These are phyloP conservation scores for Yamadazyma tumulicola DNA, from an alignment of 805 yeast species.

Conservation along the genomic window DNA sequence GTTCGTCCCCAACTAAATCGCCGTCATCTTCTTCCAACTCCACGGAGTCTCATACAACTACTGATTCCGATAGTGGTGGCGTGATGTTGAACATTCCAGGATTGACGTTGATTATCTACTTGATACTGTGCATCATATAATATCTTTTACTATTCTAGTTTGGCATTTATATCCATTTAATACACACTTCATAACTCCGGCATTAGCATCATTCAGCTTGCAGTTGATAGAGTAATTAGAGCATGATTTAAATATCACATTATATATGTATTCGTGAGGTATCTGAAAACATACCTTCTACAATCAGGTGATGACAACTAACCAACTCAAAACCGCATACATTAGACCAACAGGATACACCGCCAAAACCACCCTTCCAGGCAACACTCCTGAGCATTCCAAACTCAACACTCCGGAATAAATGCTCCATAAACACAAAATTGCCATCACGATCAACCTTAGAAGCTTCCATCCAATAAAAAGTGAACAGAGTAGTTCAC, in stretches of 20 bases:
- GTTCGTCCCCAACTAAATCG: background rate
- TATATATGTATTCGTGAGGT: background rate
- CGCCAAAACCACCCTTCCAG: slow-evolving; percentile 59
- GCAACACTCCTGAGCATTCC: slow-evolving; percentile 62
- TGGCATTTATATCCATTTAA: too few relatives aligned
- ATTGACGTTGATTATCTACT: slow-evolving; percentile 6
- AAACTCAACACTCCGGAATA: slow-evolving; percentile 61
- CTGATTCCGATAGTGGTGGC: background rate
- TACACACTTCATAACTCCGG: too few relatives aligned
- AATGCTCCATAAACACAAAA: slow-evolving; percentile 58
- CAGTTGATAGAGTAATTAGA: slow-evolving; percentile 1
- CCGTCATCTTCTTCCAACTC: background rate
- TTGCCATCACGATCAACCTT: slow-evolving; percentile 43
- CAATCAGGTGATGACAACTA: slow-evolving; percentile 60
- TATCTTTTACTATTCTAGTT: too few relatives aligned
- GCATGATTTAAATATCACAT: background rate
- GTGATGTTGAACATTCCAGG: background rate
- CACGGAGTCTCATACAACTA: background rate
- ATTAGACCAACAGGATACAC: slow-evolving; percentile 64
- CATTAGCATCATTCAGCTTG: too few relatives aligned
- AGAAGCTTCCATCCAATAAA: slow-evolving; percentile 46
- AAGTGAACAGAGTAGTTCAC: slow-evolving; percentile 46
- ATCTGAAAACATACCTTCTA: slow-evolving; percentile 1
- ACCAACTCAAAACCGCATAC: slow-evolving; percentile 62
- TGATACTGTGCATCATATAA: slow-evolving; percentile 7